Evolutionary conservation across 148 eudicot genomes (phyloP).

Genomic region (Spergularia bocconei): DNA sequence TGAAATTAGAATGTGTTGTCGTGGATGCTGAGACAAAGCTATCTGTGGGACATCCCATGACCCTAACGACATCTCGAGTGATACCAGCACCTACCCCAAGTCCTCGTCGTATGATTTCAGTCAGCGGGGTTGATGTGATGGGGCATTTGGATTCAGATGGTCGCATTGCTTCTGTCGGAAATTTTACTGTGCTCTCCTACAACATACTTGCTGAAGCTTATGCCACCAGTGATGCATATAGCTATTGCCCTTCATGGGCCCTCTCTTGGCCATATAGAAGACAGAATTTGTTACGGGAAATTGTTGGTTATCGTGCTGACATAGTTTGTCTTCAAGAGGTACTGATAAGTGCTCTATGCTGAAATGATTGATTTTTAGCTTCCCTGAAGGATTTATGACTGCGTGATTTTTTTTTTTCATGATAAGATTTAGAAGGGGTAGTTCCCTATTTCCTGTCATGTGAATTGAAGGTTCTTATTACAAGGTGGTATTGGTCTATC

Average conservation of each 20-base stretch:
- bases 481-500: neutral
- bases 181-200: slow-evolving; percentile 94
- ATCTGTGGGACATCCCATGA: slow-evolving; percentile 56
- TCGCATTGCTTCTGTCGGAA: slow-evolving; percentile 57
- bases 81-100: slow-evolving; percentile 96
- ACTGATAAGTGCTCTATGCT: slow-evolving; percentile 21
- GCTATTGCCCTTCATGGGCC: slow-evolving; percentile 98
- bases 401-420: neutral
- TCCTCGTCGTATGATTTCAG: slow-evolving; percentile 84
- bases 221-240: slow-evolving; percentile 72
- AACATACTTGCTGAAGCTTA: slow-evolving; percentile 80
- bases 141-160: slow-evolving; percentile 77
- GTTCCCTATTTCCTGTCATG: neutral
- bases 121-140: slow-evolving; percentile 60
- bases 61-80: slow-evolving; percentile 72
- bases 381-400: neutral
- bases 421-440: neutral
- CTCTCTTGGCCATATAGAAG: slow-evolving; percentile 96
- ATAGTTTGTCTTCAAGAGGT: slow-evolving; percentile 99
- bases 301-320: slow-evolving; percentile 93
- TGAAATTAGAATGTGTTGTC: slow-evolving; percentile 91
- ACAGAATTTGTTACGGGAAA: slow-evolving; percentile 92
- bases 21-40: slow-evolving; percentile 79
- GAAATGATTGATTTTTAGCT: neutral
- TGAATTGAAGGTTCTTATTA: neutral